Base-by-base conservation (phyloP, 148 eudicot genomes). In the Mesembryanthemum crystallinum region DNA sequence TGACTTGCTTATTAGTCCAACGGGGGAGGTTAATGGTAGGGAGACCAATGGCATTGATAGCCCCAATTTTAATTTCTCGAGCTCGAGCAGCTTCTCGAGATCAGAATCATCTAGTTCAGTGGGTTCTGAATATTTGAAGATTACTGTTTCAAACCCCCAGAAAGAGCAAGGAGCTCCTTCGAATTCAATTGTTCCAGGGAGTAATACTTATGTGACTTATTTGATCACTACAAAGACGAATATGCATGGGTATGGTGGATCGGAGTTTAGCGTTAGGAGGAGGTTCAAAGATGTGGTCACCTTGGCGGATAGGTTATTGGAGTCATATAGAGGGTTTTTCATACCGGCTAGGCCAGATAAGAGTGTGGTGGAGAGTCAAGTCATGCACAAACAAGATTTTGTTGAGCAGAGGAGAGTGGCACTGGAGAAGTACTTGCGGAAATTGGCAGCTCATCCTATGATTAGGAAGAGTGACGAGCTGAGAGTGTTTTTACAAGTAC, bases 361-460 rank as follows among this genome's bases (percentile, higher is more conserved):
- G 83, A 88, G 89, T 51, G 89, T 90, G 29, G 91, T 91, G 21
- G 95, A 91, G 88, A 86, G 95, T 54, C 98, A 94, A 78, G 97
- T 95, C 54, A 92, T 95, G 98, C 90, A 95, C 24, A 95, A 95
- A 83, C 97, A 95, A 67, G 98, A 95, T 18, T 95, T 95, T 77
- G 97, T 95, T 62, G 99, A 95, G 84, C 94, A 88, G 67, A 85
- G 99, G 71, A 82, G 94, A 49, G 81, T 77, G 75, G 88, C 87
- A 10, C 68, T 95, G 85, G 97, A 95, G 86, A 90, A 87, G 75
- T 92, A 95, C 75, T 84, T 95, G 84, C 78, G 76, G 80, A 83
- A 88, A 76, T 77, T 95, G 61, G 94, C 91, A 0, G 74, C 77
- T 18, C 97, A 94, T 79, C 97, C 97, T 0, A 82, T 88, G 69